Evolutionary conservation across 352 stramenopile species (phyloP), one percentile per base, ranked within the genome.

Genomic region (Phytophthora ramorum): DNA sequence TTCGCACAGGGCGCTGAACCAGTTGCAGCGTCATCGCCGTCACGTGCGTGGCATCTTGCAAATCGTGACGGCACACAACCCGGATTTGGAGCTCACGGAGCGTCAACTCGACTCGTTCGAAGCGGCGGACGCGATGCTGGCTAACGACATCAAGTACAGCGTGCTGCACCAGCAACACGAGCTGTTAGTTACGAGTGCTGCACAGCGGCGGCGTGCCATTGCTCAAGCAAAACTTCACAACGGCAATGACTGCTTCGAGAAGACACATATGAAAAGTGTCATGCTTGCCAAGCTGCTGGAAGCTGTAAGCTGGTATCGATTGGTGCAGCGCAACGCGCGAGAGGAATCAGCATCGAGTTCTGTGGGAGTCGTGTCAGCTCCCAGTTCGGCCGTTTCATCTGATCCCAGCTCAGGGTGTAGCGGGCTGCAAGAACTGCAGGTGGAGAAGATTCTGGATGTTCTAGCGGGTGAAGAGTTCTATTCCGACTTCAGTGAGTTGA

Each of bases 81-180:
- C 85, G 1, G 87, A 96, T 50, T 56, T 94, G 37, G 73, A 87
- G 55, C 80, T 96, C 24, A 93, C 87, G 1, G 85, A 93, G 57
- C 81, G 87, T 47, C 85, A 96, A 52, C 75, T 96, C 5, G 85
- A 93, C 58, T 92, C 87, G 54, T 92, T 96, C 30, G 84, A 93
- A 53, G 76, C 66, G 12, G 79, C 81, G 4, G 73, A 88, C 34
- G 75, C 75, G 1, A 92, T 93, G 83, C 68, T 96, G 32, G 76
- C 66, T 0, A 85, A 90, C 59, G 85, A 96, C 45, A 78, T 94
- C 37, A 93, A 91, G 75, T 89, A 91, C 61, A 79, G 66, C 17
- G 67, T 89, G 40, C 58, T 96, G n/a, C 38, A 66, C 4, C 74
- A 84, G 19, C 87, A 96, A 43, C 69, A 90, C 13, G 75, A 85